Evolutionary conservation across 345 rosid species (phyloP), one percentile per base, ranked within the genome.

Genomic region (Hibiscus syriacus): DNA sequence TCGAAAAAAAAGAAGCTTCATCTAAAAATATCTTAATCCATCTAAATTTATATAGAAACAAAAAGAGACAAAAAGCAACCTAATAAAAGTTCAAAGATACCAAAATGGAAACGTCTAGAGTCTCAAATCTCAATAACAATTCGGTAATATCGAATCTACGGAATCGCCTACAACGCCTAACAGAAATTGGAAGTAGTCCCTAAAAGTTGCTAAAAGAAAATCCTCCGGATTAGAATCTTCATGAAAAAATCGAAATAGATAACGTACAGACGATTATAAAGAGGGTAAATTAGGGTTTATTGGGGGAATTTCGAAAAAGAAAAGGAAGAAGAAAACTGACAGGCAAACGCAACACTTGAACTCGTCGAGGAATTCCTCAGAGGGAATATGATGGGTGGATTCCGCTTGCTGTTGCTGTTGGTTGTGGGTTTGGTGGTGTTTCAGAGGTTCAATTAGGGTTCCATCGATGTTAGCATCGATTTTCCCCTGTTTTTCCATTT

Each of bases 341-440:
- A 53, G 36, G 41, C 78, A 75, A 66, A 75, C 56, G 68, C 74
- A 70, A 22, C 78, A 75, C 25, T 16, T 34, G 27, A 75, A 75
- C 29, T 75, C 74, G 2, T 70, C 50, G 3, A 9, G 32, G 36
- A 59, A 59, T 7, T 54, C 45, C 45, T 75, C 78, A 11, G 39
- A 19, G 3, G 54, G 54, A 45, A 45, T 23, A 50, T 16, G n/a
- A 45, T 26, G 23, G 23, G 13, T n/a, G 4, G 8, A 55, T 29
- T 23, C 67, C 46, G 3, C 17, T 0, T 38, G 41, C 12, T 0
- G 41, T 13, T 38, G 41, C 0, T 38, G 52, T 5, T 46, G 52
- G 17, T n/a, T 20, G 7, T 46, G 52, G n/a, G n/a, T n/a, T n/a
- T n/a, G 52, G 7, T 46, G 52, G 22, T 20, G 25, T 50, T 50